A percentile compares a stretch with the other conserved stretches of the same genome.
phyloP scores from a whole-genome alignment of 441 rosid genomes.

The Croton laevigatus region DNA sequence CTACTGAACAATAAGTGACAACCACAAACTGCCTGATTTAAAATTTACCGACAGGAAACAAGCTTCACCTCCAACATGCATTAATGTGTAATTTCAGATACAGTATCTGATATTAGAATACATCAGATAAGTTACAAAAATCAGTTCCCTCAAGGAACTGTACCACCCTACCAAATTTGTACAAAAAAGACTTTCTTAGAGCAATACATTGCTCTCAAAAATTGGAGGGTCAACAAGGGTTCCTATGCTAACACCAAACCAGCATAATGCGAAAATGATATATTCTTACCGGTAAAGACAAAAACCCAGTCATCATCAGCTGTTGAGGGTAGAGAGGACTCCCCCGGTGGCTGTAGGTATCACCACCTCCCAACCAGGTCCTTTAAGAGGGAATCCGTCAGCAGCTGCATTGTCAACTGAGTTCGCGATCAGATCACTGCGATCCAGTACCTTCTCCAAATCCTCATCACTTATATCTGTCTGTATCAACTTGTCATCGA shows the following conservation, averaged over 20 bases:
- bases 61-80: background rate
- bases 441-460: constrained; percentile 64
- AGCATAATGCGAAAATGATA: background rate
- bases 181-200: constrained; percentile 12
- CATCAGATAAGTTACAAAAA: constrained; percentile 5
- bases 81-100: background rate
- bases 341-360: constrained; percentile 69
- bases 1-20: too few species aligned
- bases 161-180: background rate
- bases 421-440: constrained; percentile 59
- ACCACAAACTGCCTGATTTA: too few species aligned
- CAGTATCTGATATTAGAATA: background rate
- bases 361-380: constrained; percentile 99
- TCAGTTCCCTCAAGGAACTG: background rate
- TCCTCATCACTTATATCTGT: constrained; percentile 80
- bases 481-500: constrained; percentile 88
- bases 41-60: too few species aligned
- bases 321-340: constrained; percentile 74
- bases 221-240: background rate
- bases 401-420: constrained; percentile 19
- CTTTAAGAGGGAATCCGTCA: constrained; percentile 57
- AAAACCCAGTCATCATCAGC: constrained; percentile 26
- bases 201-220: constrained; percentile 20
- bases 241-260: background rate
- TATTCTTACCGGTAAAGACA: too few species aligned